Evolutionary conservation across 1,139 yeast genomes (phyloP), one percentile per base, ranked within the genome.

Genomic region (Diutina pseudorugosa): DNA sequence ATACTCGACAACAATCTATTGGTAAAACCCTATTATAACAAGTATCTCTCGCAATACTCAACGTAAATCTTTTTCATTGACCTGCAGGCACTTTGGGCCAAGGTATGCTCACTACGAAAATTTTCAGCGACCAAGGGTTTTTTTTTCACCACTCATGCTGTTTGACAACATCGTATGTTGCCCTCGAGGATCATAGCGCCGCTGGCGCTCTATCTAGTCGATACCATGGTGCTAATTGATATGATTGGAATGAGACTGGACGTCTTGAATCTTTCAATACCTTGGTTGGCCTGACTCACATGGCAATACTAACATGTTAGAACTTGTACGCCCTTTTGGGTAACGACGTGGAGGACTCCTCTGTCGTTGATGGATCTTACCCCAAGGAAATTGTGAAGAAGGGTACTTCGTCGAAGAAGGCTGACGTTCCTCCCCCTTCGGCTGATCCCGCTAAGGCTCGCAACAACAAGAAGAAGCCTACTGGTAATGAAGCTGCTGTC

Each of bases 401-500:
- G 76, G 71, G 72, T 71, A 83, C 95, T 61, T 82, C 95, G 58
- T 83, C 95, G 67, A 89, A 87, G 82, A 91, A 91, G 81, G 69
- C 83, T 56, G 97, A 90, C 68, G 83, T 75, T 60, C 82, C 95
- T 58, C 95, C 96, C 64, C 77, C 90, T 58, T 79, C 84, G 60
- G 90, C 91, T 59, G 86, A 84, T 76, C 84, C 85, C 67, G 71
- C 91, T 62, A 83, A 78, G 74, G 91, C 95, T 62, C 85, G 77
- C 75, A 85, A 87, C 73, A 77, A 76, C 71, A 66, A 75, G 71
- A 75, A 83, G 66, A 78, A 78, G 69, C 73, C 82, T 55, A 71
- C 84, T 61, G 96, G 95, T 70, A 91, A 89, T 77, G 96, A 90
- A 67, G 96, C 89, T 64, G 96, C 95, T 59, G 73, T 83, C 71